Percentiles rank a stretch among this genome's conserved stretches.
phyloP scores from a whole-genome alignment of 2,329 filamentous ascomycete genomes.

The Diplodia scrobiculata region DNA sequence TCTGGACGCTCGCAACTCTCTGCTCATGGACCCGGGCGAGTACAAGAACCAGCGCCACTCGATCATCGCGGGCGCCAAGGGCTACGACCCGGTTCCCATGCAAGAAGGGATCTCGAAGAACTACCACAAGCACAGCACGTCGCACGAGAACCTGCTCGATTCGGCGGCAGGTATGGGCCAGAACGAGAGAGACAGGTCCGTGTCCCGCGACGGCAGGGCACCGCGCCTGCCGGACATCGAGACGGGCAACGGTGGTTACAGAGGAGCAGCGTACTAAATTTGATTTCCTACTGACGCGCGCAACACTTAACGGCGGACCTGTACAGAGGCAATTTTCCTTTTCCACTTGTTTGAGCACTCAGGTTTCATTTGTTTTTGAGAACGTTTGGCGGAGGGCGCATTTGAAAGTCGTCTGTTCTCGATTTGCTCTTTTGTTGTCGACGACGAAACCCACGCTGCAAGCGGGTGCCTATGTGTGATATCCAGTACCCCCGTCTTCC shows the following conservation, averaged over 20 bases:
- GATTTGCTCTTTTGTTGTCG: constrained; percentile 27
- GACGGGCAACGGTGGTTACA: constrained; percentile 18
- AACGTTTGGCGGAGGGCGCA: constrained; percentile 24
- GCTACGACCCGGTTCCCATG: constrained; percentile 44
- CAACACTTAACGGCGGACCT: constrained; percentile 25
- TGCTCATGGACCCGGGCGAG: constrained; percentile 67
- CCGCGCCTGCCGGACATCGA: constrained; percentile 39
- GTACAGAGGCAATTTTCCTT: constrained; percentile 13
- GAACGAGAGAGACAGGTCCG: constrained; percentile 36
- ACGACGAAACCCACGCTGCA: constrained; percentile 24
- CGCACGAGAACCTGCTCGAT: constrained; percentile 36
- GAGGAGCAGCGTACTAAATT: constrained; percentile 25
- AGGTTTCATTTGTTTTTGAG: constrained; percentile 20
- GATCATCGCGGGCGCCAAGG: constrained; percentile 32
- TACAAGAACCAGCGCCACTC: constrained; percentile 45
- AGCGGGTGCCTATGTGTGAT: constrained; percentile 26
- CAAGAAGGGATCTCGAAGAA: constrained; percentile 37
- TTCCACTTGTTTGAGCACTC: constrained; percentile 21
- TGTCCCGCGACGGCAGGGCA: constrained; percentile 33
- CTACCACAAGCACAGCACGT: constrained; percentile 19
- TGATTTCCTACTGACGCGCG: constrained; percentile 23
- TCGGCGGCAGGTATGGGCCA: constrained; percentile 43
- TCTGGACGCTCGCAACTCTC: constrained; percentile 81
- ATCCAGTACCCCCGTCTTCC: constrained; percentile 17
- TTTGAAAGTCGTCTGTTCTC: constrained; percentile 20